Conservation (phyloP, 176 grass and related monocot genomes). For the Poa annua region DNA sequence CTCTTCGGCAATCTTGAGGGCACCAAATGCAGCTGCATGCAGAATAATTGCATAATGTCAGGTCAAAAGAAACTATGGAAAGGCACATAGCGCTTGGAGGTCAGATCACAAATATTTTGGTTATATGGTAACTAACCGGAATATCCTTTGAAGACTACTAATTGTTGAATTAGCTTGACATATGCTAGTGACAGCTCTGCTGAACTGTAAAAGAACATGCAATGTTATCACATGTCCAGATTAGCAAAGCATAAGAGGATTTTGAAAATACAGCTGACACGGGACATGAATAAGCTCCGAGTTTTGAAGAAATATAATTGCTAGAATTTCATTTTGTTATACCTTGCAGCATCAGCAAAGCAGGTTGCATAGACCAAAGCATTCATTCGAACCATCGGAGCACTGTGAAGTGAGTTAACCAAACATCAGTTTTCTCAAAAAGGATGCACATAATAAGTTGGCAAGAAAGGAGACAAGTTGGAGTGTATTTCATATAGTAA, state of each 20-base stretch:
- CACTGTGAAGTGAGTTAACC: constrained; percentile 52
- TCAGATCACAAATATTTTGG: background rate
- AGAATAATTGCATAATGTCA: constrained; percentile 33
- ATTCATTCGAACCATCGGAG: constrained; percentile 85
- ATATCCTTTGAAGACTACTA: constrained; percentile 86
- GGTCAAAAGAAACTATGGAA: background rate
- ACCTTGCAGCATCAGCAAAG: constrained; percentile 95
- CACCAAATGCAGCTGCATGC: constrained; percentile 78
- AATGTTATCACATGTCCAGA: constrained; percentile 39
- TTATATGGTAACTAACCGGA: constrained; percentile 55
- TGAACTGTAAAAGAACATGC: constrained; percentile 60
- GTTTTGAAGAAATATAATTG: constrained; percentile 1
- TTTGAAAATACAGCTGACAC: constrained; percentile 5
- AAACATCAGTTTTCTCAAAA: constrained; percentile 28
- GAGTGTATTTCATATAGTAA: constrained; percentile 23
- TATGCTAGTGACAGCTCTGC: constrained; percentile 79
- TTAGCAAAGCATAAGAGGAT: constrained; percentile 29
- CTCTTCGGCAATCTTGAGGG: constrained; percentile 85
- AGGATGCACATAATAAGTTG: background rate
- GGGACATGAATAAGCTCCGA: constrained; percentile 23
- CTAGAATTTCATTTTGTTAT: constrained; percentile 31
- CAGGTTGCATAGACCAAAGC: constrained; percentile 85
- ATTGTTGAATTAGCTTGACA: constrained; percentile 86
- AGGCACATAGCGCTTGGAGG: constrained; percentile 11
- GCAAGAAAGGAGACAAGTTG: constrained; percentile 1